Evolutionary conservation across 2,329 filamentous ascomycete genomes (phyloP).

Genomic region (Calonectria pseudoreteaudii): DNA sequence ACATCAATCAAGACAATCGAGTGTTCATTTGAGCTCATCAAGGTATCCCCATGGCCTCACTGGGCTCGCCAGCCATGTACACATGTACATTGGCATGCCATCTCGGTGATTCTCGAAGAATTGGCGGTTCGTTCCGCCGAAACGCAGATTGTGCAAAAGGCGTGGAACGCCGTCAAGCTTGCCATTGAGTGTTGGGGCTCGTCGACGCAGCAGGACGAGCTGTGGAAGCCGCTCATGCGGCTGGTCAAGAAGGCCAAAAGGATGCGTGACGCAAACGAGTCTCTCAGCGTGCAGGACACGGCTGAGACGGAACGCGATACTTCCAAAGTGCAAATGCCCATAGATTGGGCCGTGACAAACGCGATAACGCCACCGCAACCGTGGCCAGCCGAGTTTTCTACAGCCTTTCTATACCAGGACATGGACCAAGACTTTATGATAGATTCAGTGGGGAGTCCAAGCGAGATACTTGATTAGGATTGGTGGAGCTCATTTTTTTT

Average conservation of each 20-base stretch:
- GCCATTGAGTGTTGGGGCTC: slow-evolving; percentile 10
- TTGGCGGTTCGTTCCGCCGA: neutral
- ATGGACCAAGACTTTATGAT: slow-evolving; percentile 5
- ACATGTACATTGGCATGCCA: slow-evolving; percentile 20
- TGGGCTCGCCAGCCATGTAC: slow-evolving; percentile 17
- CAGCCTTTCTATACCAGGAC: slow-evolving; percentile 3
- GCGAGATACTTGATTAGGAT: neutral
- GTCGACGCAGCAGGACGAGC: slow-evolving; percentile 2
- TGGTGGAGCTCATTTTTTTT: too few species aligned
- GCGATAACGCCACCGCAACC: neutral
- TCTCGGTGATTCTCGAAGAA: slow-evolving; percentile 9
- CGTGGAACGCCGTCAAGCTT: slow-evolving; percentile 23
- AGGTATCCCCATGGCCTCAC: slow-evolving; percentile 9
- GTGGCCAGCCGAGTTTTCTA: slow-evolving; percentile 1
- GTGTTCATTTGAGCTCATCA: slow-evolving; percentile 18
- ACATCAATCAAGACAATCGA: slow-evolving; percentile 18
- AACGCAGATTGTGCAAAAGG: neutral
- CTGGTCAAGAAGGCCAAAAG: neutral
- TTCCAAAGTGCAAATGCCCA: neutral
- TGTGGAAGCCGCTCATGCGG: slow-evolving; percentile 11
- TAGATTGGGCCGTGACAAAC: neutral
- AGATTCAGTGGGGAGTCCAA: slow-evolving; percentile 8
- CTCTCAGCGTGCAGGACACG: neutral
- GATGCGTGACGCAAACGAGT: neutral
- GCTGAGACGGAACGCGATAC: neutral